Evolutionary conservation across 495 filamentous ascomycete genomes (phyloP).

Genomic region (Penicillium bialowiezense): DNA sequence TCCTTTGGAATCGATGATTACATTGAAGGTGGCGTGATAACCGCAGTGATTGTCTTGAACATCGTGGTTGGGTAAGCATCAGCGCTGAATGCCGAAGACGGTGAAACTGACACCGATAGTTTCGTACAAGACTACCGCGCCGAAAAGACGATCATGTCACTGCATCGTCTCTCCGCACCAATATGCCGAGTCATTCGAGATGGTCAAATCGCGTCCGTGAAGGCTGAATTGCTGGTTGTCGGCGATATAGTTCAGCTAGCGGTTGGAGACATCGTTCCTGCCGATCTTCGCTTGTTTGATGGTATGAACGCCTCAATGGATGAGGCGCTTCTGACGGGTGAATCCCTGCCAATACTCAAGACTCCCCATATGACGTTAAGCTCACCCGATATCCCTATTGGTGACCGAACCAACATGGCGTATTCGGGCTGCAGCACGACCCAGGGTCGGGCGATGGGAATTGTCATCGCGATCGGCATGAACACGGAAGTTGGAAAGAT

Average conservation of each 20-base stretch:
- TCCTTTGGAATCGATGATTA: slow-evolving; percentile 78
- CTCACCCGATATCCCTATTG: slow-evolving; percentile 54
- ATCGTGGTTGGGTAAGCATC: slow-evolving; percentile 59
- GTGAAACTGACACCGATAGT: slow-evolving; percentile 7
- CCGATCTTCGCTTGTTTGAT: slow-evolving; percentile 68
- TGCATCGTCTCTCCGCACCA: slow-evolving; percentile 74
- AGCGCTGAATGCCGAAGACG: neutral
- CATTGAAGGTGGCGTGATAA: slow-evolving; percentile 80
- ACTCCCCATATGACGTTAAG: slow-evolving; percentile 62
- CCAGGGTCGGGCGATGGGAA: slow-evolving; percentile 62
- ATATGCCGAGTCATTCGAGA: slow-evolving; percentile 74
- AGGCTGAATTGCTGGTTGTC: slow-evolving; percentile 73
- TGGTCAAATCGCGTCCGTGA: slow-evolving; percentile 60
- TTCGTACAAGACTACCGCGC: slow-evolving; percentile 84
- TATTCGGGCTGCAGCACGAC: slow-evolving; percentile 69
- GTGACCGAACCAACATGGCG: slow-evolving; percentile 67
- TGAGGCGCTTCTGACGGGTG: slow-evolving; percentile 48
- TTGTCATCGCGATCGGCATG: slow-evolving; percentile 74
- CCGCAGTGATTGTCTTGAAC: slow-evolving; percentile 78
- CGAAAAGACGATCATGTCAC: slow-evolving; percentile 82
- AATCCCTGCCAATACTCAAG: slow-evolving; percentile 68
- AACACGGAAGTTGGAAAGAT: slow-evolving; percentile 83
- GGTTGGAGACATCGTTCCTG: slow-evolving; percentile 69
- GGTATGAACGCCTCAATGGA: slow-evolving; percentile 75
- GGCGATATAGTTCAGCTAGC: slow-evolving; percentile 74